Evolutionary conservation across 345 rosid genomes (phyloP).

Genomic region (Atalantia buxifolia): DNA sequence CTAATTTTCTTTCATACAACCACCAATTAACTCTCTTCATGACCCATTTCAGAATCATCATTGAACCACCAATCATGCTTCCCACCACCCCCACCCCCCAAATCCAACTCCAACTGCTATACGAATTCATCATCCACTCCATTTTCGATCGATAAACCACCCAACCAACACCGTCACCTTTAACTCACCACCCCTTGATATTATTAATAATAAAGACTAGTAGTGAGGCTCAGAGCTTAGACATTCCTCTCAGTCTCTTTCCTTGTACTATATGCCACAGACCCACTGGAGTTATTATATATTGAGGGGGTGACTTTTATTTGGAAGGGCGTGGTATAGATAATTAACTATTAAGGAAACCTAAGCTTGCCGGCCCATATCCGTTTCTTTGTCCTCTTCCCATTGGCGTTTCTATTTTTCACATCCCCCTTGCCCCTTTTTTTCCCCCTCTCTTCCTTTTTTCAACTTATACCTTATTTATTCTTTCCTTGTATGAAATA

Average conservation of each 20-base stretch:
- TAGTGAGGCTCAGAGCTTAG: not conserved
- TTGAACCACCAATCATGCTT: constrained; percentile 6
- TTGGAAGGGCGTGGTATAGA: not conserved
- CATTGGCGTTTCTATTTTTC: not conserved
- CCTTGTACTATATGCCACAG: not conserved
- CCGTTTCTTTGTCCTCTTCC: not conserved
- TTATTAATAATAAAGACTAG: not conserved
- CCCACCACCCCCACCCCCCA: not conserved
- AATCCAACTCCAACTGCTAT: too few relatives aligned
- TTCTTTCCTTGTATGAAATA: not conserved
- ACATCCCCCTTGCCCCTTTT: not conserved
- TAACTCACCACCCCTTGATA: not conserved
- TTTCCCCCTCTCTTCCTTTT: not conserved
- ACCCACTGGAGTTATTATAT: not conserved
- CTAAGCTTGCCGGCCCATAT: constrained; percentile 1
- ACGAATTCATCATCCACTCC: not conserved
- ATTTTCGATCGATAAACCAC: not conserved
- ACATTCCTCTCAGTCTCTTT: not conserved
- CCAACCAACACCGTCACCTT: not conserved
- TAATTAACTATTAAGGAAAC: too few relatives aligned
- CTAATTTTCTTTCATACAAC: constrained; percentile 58
- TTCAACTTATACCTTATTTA: not conserved
- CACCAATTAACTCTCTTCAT: constrained; percentile 47
- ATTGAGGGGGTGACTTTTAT: not conserved
- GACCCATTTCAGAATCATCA: constrained; percentile 38